Conservation (phyloP, 2,329 filamentous ascomycete genomes). For the Trichoderma koningiopsis region DNA sequence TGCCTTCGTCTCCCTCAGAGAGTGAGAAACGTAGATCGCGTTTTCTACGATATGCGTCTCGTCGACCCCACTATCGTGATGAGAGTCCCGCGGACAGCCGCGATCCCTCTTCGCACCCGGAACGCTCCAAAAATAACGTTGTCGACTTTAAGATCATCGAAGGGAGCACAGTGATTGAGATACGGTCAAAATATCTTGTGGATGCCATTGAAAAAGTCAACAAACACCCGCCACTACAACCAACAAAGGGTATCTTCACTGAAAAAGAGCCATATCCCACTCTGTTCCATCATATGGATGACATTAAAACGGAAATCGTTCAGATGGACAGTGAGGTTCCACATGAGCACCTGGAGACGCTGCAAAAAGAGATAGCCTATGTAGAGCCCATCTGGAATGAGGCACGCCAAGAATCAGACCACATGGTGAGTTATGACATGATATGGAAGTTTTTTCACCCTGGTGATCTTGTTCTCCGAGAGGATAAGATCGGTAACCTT, state of each 20-base stretch:
- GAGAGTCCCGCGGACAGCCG: not conserved
- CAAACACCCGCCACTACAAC: not conserved
- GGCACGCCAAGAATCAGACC: not conserved
- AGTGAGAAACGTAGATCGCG: not conserved
- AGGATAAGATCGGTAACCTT: not conserved
- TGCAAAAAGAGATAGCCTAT: not conserved
- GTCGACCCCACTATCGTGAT: not conserved
- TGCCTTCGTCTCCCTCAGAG: not conserved
- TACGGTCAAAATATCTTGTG: not conserved
- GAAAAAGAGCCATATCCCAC: not conserved
- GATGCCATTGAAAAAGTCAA: not conserved
- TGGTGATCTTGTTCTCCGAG: not conserved
- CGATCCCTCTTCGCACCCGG: not conserved
- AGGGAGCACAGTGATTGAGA: not conserved
- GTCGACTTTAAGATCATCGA: not conserved
- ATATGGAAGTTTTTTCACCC: not conserved
- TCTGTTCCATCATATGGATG: not conserved
- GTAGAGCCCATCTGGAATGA: not conserved
- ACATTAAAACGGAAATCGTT: not conserved
- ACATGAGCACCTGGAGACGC: not conserved
- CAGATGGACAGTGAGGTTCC: not conserved
- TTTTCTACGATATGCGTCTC: not conserved
- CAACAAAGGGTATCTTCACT: not conserved
- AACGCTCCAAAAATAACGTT: not conserved
- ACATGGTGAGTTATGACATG: not conserved